Base-by-base conservation (phyloP, 345 rosid genomes). In the Eucalyptus erythrocorys region DNA sequence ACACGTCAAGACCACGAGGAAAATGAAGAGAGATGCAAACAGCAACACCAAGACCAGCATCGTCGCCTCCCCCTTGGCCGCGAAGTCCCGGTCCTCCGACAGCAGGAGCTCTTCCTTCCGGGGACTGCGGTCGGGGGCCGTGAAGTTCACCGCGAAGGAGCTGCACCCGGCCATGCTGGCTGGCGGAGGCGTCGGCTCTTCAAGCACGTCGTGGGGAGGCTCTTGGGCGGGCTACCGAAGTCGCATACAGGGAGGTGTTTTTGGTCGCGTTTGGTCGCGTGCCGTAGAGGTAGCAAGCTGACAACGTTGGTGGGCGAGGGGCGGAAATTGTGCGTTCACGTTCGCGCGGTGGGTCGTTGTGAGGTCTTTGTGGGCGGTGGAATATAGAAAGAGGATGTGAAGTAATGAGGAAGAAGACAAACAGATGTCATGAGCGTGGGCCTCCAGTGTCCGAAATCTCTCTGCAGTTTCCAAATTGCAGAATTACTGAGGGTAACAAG, bases 41-140 rank as follows among this genome's bases (percentile, higher is more conserved):
- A 93, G 68, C 43, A 93, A 27, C 88, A 94, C 76, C 9, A 93
- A 43, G 79, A 91, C 89, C 12, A 93, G 88, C 93, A 94, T 40
- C 94, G 88, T 90, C 68, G 93, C 91, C 92, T 93, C 92, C 80
- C 96, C 96, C 34, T 92, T 92, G 85, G 92, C 88, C 5, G 93
- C 94, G n/a, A 91, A 94, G 86, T 93, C 66, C 10, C 87, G 91
- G 71, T 93, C 96, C 13, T 84, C 76, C 45, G 93, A 93, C 59
- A 89, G 24, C 10, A 19, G 90, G 82, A 90, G 88, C 89, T 90
- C 91, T 27, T 55, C 90, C 34, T 48, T 61, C 85, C 87, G 68
- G 85, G 88, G 48, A 51, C 82, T 30, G 71, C 85, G 81, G 91
- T 34, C 55, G 15, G 88, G 88, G 57, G 66, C 88, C 21, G 30